These are phyloP conservation scores for Leccinum arenicola DNA, from an alignment of 768 basidiomycete genomes.

Conservation along the genomic window DNA sequence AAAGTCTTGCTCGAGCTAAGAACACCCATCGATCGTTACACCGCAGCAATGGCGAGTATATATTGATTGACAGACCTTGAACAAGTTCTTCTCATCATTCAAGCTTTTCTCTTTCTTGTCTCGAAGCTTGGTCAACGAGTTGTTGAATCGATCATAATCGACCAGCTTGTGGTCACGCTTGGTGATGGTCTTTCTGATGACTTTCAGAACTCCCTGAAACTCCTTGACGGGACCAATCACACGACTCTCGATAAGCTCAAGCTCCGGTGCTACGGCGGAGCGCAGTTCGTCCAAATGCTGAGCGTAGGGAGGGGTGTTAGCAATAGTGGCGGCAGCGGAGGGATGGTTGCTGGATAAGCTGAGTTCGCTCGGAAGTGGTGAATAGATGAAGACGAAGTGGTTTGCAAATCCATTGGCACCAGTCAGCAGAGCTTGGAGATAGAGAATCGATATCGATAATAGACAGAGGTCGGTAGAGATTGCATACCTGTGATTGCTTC, in stretches of 20 bases:
- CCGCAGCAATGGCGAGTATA: not conserved
- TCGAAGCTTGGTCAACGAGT: conserved; percentile 88
- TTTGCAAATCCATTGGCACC: conserved; percentile 59
- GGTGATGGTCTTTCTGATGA: conserved; percentile 89
- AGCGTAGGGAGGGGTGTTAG: conserved; percentile 72
- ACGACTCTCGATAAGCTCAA: conserved; percentile 90
- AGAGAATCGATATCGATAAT: conserved; percentile 3
- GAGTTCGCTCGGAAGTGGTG: conserved; percentile 71
- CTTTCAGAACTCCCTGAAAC: conserved; percentile 80
- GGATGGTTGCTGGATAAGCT: conserved; percentile 79
- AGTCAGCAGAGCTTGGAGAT: conserved; percentile 56
- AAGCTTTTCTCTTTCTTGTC: conserved; percentile 99
- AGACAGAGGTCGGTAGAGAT: not conserved
- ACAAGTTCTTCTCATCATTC: conserved; percentile 94
- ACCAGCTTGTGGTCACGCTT: conserved; percentile 97
- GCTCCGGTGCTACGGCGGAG: conserved; percentile 76
- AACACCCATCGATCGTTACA: not conserved
- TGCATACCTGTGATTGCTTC: conserved; percentile 71
- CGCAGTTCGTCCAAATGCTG: conserved; percentile 80
- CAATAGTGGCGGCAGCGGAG: conserved; percentile 70
- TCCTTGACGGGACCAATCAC: conserved; percentile 88
- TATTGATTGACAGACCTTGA: conserved; percentile 61
- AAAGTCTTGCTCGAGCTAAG: conserved; percentile 91
- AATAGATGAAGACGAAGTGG: conserved; percentile 63
- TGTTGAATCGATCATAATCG: conserved; percentile 96